Percentiles rank a stretch among this genome's conserved stretches.
phyloP scores from a whole-genome alignment of 2,329 filamentous ascomycete genomes.

The Clarireedia monteithiana region DNA sequence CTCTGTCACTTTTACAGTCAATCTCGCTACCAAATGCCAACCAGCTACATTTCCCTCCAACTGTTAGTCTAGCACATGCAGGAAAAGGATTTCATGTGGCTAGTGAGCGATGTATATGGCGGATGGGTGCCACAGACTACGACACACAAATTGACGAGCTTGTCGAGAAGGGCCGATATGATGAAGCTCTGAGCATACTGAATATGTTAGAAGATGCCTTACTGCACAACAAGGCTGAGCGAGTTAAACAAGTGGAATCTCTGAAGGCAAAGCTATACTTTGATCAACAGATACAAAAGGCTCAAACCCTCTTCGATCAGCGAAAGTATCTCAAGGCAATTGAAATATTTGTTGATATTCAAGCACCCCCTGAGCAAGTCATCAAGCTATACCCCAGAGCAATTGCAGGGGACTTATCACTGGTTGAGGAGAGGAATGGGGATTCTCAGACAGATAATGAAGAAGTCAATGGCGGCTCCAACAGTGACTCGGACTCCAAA shows the following conservation, averaged over 20 bases:
- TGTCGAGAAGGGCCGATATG: constrained; percentile 63
- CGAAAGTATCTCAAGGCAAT: constrained; percentile 79
- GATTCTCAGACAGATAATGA: constrained; percentile 36
- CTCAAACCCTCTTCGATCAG: constrained; percentile 72
- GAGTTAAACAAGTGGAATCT: constrained; percentile 81
- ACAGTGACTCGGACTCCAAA: constrained; percentile 32
- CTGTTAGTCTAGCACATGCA: constrained; percentile 87
- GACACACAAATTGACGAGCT: constrained; percentile 82
- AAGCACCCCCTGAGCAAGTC: constrained; percentile 82
- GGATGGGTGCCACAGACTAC: constrained; percentile 90
- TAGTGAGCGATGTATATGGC: constrained; percentile 88
- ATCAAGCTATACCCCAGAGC: constrained; percentile 74
- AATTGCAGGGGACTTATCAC: constrained; percentile 76
- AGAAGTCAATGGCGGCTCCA: constrained; percentile 32
- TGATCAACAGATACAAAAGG: constrained; percentile 64
- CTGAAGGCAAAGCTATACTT: constrained; percentile 85
- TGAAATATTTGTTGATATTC: constrained; percentile 78
- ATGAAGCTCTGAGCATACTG: constrained; percentile 87
- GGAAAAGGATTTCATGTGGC: constrained; percentile 93
- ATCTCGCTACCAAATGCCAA: constrained; percentile 75
- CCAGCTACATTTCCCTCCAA: constrained; percentile 84
- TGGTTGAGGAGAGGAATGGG: constrained; percentile 40
- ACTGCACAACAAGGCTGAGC: constrained; percentile 71
- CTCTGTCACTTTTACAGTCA: constrained; percentile 79
- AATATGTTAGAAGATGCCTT: constrained; percentile 89